Conservation (phyloP, 75 land plant genomes). For the Pinus tabuliformis region DNA sequence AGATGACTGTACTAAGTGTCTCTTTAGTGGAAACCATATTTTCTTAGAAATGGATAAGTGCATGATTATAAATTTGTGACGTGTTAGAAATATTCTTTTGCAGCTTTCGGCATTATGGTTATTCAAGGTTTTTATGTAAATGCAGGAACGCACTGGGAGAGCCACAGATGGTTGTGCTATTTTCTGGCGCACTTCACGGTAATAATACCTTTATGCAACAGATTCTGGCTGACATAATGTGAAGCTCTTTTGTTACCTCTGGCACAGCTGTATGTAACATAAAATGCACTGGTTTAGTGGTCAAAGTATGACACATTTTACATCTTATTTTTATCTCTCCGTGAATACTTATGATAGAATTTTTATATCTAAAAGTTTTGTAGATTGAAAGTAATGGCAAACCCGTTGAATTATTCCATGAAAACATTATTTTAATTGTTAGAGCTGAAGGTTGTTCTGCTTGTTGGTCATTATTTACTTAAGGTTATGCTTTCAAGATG, state of each 20-base stretch:
- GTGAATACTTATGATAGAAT: too few species aligned
- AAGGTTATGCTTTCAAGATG: too few species aligned
- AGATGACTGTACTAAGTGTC: neutral
- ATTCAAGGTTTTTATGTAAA: neutral
- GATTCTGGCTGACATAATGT: too few species aligned
- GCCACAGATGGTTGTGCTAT: slow-evolving; percentile 95
- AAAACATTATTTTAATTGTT: too few species aligned
- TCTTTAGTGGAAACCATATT: neutral
- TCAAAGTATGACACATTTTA: neutral
- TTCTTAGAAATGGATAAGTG: neutral
- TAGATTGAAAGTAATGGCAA: too few species aligned
- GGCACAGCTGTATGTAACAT: neutral
- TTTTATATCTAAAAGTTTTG: too few species aligned
- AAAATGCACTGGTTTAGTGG: neutral
- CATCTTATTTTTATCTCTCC: neutral
- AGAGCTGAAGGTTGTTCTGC: too few species aligned
- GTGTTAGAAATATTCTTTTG: neutral
- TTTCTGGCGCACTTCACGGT: slow-evolving; percentile 86
- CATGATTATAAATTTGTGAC: neutral
- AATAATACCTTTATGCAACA: neutral
- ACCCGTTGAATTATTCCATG: too few species aligned
- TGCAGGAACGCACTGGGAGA: slow-evolving; percentile 88
- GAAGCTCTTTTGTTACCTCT: neutral
- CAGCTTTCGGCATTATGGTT: neutral
- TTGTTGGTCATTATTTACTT: too few species aligned